Conservation (phyloP, 202 grass and related monocot genomes). For the Hordeum pubiflorum region DNA sequence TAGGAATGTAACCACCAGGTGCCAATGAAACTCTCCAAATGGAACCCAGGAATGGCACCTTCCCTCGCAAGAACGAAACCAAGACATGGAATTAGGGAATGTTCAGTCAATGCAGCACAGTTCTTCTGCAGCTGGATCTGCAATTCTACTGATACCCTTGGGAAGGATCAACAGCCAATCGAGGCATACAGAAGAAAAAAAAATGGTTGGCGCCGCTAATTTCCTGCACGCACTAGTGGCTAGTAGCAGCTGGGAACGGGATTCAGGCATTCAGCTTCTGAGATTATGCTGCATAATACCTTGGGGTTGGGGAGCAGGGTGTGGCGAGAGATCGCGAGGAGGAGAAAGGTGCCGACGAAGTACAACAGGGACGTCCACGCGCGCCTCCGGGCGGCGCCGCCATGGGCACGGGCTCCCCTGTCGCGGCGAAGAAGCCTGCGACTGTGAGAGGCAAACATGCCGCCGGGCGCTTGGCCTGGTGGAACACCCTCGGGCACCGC, state of each 20-base stretch:
- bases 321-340: constrained; percentile 30
- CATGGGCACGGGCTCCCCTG: constrained; percentile 34
- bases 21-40: constrained; percentile 34
- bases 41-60: constrained; percentile 34
- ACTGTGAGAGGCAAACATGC: constrained; percentile 6
- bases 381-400: constrained; percentile 33
- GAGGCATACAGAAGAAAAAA: neutral
- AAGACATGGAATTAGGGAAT: neutral
- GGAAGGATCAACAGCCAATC: neutral
- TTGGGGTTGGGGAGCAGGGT: constrained; percentile 30
- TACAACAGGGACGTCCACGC: constrained; percentile 4
- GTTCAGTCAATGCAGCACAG: neutral
- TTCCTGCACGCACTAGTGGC: no score
- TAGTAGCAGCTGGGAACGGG: neutral
- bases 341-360: constrained; percentile 27
- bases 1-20: neutral
- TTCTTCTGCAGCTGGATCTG: neutral
- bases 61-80: neutral
- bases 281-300: constrained; percentile 26
- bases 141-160: neutral
- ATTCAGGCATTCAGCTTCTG: neutral
- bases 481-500: neutral
- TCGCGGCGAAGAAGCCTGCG: constrained; percentile 12
- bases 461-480: neutral
- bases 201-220: no score